phyloP scores from a whole-genome alignment of 148 eudicot species.

The Pharnaceum exiguum region DNA sequence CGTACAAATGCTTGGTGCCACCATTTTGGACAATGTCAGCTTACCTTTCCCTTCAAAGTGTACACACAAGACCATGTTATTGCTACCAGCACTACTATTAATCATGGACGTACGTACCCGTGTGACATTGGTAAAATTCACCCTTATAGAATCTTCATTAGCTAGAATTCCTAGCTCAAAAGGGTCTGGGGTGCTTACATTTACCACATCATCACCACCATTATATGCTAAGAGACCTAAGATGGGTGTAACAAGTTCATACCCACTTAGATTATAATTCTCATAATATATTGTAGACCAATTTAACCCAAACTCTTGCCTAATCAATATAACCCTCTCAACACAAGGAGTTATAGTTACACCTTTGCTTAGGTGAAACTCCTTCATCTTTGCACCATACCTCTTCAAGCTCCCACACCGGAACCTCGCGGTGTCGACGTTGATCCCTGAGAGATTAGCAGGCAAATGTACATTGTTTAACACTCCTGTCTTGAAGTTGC shows the following conservation, averaged over 20 bases:
- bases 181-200: conserved; percentile 29
- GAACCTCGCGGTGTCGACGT: conserved; percentile 39
- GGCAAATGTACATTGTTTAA: conserved; percentile 46
- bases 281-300: conserved; percentile 57
- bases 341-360: conserved; percentile 57
- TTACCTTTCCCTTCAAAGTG: conserved; percentile 49
- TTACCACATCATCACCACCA: conserved; percentile 41
- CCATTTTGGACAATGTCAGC: conserved; percentile 42
- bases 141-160: conserved; percentile 34
- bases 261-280: conserved; percentile 48
- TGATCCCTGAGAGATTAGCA: conserved; percentile 58
- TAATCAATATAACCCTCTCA: conserved; percentile 58
- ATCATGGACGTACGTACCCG: neutral
- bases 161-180: conserved; percentile 58
- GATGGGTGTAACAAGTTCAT: conserved; percentile 67
- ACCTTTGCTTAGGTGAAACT: conserved; percentile 47
- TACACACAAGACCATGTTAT: conserved; percentile 57
- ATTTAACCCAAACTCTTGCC: conserved; percentile 51
- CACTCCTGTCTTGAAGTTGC: conserved; percentile 45
- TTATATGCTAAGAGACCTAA: conserved; percentile 76
- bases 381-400: conserved; percentile 60
- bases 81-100: neutral
- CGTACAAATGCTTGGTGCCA: conserved; percentile 49
- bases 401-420: conserved; percentile 81
- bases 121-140: conserved; percentile 47